Base-by-base conservation (phyloP, 2,329 filamentous ascomycete genomes). In the Calonectria crousiana region DNA sequence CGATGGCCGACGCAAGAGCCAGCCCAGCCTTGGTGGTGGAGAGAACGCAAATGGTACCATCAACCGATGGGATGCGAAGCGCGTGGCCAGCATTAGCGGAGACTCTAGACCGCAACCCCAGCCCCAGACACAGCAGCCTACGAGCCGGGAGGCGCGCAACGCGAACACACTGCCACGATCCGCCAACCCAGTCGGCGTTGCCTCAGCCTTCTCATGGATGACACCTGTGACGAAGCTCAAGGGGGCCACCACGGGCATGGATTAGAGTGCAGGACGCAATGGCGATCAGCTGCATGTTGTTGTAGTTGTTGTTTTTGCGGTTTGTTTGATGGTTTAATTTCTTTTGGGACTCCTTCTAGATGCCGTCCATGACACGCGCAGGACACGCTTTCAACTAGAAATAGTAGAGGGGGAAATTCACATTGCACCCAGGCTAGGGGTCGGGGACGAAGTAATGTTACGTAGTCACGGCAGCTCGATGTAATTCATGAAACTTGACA, bases 191-290 rank as follows among this genome's bases (percentile, higher is more conserved):
- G 91, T 98, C 23, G 96, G 96, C 11, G 95, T 95, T n/a, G 96
- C 94, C 18, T 97, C 95, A 73, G 96, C 96, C 3, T 98, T 98
- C 86, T 93, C 94, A 16, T 98, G 96, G 96, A 93, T 98, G 88
- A 96, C 94, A 62, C 85, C 89, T 51, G 77, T 84, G 23, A 82
- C 81, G 66, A 84, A 88, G 58, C 62, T 81, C 41, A 85, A 84
- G 77, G 72, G 86, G 3, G 81, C 86, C 13, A 78, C 84, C 6
- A 76, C 83, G 30, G 83, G 83, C 18, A 77, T 76, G 28, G 79
- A 80, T 18, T 80, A 73, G 23, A 28, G 23, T 20, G 13, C 13
- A 28, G 20, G 18, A 26, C 41, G 26, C 34, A 28, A 47, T 38
- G 16, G 26, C 47, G 34, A 20, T 28, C 2, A 28, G 26, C 8